A percentile compares a stretch with the other conserved stretches of the same genome.
phyloP scores from a whole-genome alignment of 768 basidiomycete genomes.

The Dentipellis fragilis region DNA sequence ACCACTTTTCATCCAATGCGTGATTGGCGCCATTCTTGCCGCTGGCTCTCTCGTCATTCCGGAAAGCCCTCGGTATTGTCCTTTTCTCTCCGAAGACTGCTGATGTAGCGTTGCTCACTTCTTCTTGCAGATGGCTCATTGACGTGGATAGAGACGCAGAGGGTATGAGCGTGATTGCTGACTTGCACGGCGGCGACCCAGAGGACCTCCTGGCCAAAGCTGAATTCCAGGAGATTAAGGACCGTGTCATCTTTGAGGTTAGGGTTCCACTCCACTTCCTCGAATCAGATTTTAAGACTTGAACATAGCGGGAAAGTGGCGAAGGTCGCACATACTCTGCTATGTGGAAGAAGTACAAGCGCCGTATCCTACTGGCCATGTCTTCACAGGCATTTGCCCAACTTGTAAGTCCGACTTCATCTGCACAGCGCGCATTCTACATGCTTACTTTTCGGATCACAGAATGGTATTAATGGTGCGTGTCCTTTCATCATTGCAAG shows the following conservation, averaged over 20 bases:
- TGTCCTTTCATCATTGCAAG: constrained; percentile 1
- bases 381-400: constrained; percentile 94
- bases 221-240: constrained; percentile 90
- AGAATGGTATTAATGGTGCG: constrained; percentile 94
- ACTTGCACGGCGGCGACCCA: constrained; percentile 77
- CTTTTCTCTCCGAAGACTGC: neutral
- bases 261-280: constrained; percentile 9
- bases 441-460: neutral
- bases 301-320: constrained; percentile 55
- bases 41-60: constrained; percentile 76
- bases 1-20: constrained; percentile 79
- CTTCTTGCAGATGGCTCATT: constrained; percentile 64
- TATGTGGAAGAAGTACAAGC: constrained; percentile 86
- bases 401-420: constrained; percentile 43
- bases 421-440: neutral
- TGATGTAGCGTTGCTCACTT: neutral
- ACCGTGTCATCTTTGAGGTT: constrained; percentile 63
- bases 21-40: constrained; percentile 77
- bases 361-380: constrained; percentile 87
- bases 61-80: constrained; percentile 74
- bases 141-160: constrained; percentile 77
- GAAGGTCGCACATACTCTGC: constrained; percentile 65
- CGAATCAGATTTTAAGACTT: neutral
- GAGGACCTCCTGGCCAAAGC: constrained; percentile 57
- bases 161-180: constrained; percentile 79